Percentiles rank a stretch among this genome's conserved stretches.
Evolutionary conservation across 1,284 basidiomycete species (phyloP).

Genomic region (Heterobasidion occidentale): DNA sequence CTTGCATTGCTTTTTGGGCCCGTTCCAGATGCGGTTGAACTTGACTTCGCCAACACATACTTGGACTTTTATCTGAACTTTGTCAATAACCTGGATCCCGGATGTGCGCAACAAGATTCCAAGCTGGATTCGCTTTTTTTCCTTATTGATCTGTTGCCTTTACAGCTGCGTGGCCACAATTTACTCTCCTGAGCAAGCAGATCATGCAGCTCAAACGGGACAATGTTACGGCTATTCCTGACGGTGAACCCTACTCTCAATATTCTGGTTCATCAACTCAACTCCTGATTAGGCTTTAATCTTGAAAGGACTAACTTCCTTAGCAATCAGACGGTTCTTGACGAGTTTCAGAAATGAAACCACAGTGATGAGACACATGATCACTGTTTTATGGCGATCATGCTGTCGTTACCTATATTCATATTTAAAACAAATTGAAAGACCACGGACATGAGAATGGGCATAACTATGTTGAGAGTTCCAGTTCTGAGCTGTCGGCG

Average conservation of each 20-base stretch:
- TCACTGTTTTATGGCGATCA: neutral
- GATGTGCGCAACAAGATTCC: constrained; percentile 23
- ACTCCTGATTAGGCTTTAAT: constrained; percentile 31
- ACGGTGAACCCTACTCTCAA: constrained; percentile 25
- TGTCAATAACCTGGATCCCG: constrained; percentile 42
- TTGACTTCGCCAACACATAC: constrained; percentile 36
- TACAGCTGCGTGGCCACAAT: constrained; percentile 38
- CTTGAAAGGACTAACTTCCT: constrained; percentile 34
- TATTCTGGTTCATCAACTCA: neutral
- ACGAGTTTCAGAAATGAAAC: constrained; percentile 37
- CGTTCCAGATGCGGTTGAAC: constrained; percentile 27
- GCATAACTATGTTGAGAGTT: no score
- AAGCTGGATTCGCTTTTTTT: neutral
- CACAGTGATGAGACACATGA: neutral
- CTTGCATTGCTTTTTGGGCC: constrained; percentile 40
- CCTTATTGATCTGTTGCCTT: neutral
- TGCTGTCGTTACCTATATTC: neutral
- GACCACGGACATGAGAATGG: neutral
- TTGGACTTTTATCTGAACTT: constrained; percentile 48
- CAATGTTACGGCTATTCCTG: constrained; percentile 41
- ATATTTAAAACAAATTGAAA: neutral
- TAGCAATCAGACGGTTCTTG: constrained; percentile 29
- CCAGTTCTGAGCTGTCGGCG: no score
- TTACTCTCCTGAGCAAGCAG: constrained; percentile 21
- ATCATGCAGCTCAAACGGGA: constrained; percentile 40